Evolutionary conservation across 2,329 filamentous ascomycete genomes (phyloP), one percentile per base, ranked within the genome.

Genomic region (Fusarium sp.): DNA sequence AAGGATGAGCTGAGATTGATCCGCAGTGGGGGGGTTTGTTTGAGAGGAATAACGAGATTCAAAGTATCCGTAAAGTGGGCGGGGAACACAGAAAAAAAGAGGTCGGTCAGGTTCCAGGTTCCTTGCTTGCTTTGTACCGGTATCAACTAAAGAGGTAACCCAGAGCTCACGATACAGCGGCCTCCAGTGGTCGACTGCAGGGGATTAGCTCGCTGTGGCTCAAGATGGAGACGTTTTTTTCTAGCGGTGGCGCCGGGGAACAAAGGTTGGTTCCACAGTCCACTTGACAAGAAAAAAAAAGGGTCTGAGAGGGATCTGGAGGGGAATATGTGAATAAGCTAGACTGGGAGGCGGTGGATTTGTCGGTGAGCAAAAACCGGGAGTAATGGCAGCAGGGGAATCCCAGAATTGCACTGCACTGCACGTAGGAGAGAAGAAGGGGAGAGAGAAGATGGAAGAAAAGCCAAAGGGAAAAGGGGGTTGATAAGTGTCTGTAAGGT

Each of bases 281-380:
- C 58, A 61, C 53, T 48, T 48, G 53, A 40, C 13, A 41, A 4
- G 13, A 23, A 15, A 33, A 58, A 67, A 69, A 52, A 55, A 58
- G 48, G 52, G 50, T 46, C 52, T 37, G 20, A 41, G 52, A 41
- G 36, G 51, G 48, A 67, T 45, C 50, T 58, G 31, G 23, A 41
- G 46, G 37, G 29, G 45, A 47, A 25, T 45, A 46, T 36, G 33
- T 52, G 55, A 60, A 51, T 50, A 53, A 65, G 35, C 50, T 49
- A 31, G 14, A 23, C 36, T 36, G 23, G 36, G 51, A 70, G 66
- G 66, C 66, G 66, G 66, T 69, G 66, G 66, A 69, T 58, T 67
- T 69, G 66, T 69, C 66, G 66, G 66, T 69, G 66, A 70, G 53
- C 52, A 58, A 63, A 63, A 66, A 20, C 37, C 58, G 63, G 65